Evolutionary conservation across 805 yeast genomes (phyloP), one percentile per base, ranked within the genome.

Genomic region (Ogataea trehalophila): DNA sequence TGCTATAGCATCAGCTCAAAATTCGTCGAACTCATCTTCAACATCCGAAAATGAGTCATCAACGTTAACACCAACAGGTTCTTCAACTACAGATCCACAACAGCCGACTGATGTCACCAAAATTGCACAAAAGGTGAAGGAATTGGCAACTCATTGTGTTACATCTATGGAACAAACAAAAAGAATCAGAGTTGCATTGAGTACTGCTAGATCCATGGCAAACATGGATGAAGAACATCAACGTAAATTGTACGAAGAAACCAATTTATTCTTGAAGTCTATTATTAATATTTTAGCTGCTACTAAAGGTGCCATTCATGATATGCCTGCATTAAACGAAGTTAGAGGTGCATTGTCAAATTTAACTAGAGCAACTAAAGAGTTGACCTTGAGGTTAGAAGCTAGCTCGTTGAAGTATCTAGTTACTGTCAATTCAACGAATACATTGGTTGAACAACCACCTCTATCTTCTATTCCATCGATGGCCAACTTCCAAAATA

Each of bases 281-380:
- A 85, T 91, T 48, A 84, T 92, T 53, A 83, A 82, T 34, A 87
- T 94, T 39, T 72, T 92, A 54, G 94, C 92, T 2, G 80, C 87
- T 1, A 89, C 95, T 0, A 90, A 90, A 60, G 75, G 78, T 1
- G 83, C 95, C 2, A 85, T 92, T 80, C 77, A 79, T 45, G 97
- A 87, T 53, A 73, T 89, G 48, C 91, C 95, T 0, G 76, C 83
- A 15, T 72, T 92, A 44, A 83, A 85, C 56, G 96, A 87, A 47
- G 84, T 85, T 6, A 72, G 96, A 48, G 83, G 91, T 7, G 80
- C 87, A 6, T 76, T 92, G 67, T 87, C 96, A 0, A 79, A 81
- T 35, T 71, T 92, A 49, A 91, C 97, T 0, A 81, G 88, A 54
- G 86, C 91, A 3, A 88, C 97, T 4, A 92, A 92, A 59, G 98